Percentiles rank a stretch among this genome's conserved stretches.
Conservation (phyloP, 257 asterid genomes). For the Echites panduratus region DNA sequence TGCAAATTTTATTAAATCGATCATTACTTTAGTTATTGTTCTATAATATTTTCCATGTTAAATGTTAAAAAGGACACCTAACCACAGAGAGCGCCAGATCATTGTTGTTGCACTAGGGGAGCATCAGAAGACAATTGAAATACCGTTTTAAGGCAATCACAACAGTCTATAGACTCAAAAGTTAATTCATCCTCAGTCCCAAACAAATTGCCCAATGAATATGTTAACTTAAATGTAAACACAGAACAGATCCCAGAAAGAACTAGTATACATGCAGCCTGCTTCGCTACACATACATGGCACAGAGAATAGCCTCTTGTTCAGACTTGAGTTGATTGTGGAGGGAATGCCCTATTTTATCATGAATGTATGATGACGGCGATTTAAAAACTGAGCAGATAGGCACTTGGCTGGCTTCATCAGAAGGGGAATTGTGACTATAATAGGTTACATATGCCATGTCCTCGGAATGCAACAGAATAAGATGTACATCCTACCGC, state of each 20-base stretch:
- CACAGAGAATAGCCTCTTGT: background rate
- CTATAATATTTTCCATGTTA: too few species aligned
- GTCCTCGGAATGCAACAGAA: background rate
- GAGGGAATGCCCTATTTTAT: background rate
- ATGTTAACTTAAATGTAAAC: background rate
- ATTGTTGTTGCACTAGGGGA: too few species aligned
- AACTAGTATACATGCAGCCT: constrained; percentile 17
- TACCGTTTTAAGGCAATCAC: background rate
- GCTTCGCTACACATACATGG: constrained; percentile 7
- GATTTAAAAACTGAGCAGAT: background rate
- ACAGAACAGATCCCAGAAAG: background rate
- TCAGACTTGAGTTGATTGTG: background rate
- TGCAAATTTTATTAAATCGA: too few species aligned
- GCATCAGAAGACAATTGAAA: background rate
- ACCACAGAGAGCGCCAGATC: too few species aligned
- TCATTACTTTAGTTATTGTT: too few species aligned
- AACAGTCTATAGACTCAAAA: background rate
- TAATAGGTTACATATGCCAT: background rate
- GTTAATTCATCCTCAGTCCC: background rate
- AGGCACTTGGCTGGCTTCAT: background rate
- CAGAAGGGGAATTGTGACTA: background rate
- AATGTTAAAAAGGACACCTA: too few species aligned
- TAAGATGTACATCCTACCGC: constrained; percentile 35
- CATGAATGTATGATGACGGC: background rate
- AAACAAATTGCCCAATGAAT: background rate